phyloP scores from a whole-genome alignment of 176 grass and related monocot species.

The Hsuehochloa calcarea region DNA sequence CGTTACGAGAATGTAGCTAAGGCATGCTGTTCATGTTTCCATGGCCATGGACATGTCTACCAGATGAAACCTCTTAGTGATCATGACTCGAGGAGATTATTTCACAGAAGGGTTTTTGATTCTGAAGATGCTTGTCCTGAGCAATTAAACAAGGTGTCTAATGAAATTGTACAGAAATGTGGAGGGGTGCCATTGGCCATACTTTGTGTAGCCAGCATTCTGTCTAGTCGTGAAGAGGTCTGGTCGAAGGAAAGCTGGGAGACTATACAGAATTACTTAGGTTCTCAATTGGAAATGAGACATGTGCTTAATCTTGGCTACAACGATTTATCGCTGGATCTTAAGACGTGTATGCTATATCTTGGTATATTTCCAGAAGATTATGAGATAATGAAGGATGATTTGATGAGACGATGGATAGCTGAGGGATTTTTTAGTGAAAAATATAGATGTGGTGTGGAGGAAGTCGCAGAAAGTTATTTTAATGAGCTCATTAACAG shows the following conservation, averaged over 20 bases:
- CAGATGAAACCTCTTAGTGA: conserved; percentile 16
- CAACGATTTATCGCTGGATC: neutral
- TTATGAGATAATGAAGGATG: conserved; percentile 2
- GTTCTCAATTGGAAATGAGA: neutral
- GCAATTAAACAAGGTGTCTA: neutral
- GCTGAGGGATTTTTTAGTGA: conserved; percentile 14
- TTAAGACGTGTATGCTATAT: neutral
- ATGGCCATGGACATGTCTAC: conserved; percentile 1
- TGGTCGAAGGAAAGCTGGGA: neutral
- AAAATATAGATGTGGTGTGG: neutral
- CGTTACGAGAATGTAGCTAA: neutral
- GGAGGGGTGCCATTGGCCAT: conserved; percentile 27
- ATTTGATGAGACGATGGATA: conserved; percentile 19
- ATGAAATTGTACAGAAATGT: conserved; percentile 29
- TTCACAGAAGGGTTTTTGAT: conserved; percentile 6
- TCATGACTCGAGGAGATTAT: conserved; percentile 28
- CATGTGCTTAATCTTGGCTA: conserved; percentile 22
- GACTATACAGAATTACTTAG: neutral
- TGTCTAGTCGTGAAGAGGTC: neutral
- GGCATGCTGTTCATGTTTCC: neutral
- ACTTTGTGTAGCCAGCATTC: neutral
- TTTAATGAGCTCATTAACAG: conserved; percentile 11
- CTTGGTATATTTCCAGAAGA: conserved; percentile 33
- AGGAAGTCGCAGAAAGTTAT: neutral
- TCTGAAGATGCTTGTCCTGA: conserved; percentile 31